Base-by-base conservation (phyloP, 2,329 filamentous ascomycete genomes). In the Stagonosporopsis tanaceti region DNA sequence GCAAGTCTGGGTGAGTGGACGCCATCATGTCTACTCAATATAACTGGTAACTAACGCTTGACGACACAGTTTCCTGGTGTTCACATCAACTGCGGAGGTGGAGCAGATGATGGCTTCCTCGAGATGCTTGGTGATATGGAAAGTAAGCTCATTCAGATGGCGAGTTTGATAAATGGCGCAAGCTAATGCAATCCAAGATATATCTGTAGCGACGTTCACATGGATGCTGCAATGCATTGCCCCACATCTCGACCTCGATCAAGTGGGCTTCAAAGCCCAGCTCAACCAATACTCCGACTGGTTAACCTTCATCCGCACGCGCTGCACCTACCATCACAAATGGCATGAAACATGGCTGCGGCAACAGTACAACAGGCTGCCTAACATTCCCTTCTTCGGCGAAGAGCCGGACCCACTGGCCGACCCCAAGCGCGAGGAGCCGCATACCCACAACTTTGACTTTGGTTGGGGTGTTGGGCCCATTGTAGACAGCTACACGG, bases 201-300 rank as follows among this genome's bases (percentile, higher is more conserved):
- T 82, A 6, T 76, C 80, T 3, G 80, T 81, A 7, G 80, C 84
- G 8, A 77, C 80, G 0, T 72, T 85, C 2, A 81, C 80, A 2
- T 85, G 83, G 83, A 85, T 85, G 83, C 80, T 85, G 20, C 77
- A 81, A 48, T 82, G 83, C 58, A 75, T 84, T 53, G 71, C 77
- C 0, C 77, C 78, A 0, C 76, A 81, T 42, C 71, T 81, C 37
- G 79, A 81, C 50, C 79, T 83, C 53, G 77, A 82, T 57, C 66
- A 72, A 4, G 67, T 74, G 8, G 81, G 78, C 53, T 74, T 82
- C 54, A 60, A 78, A 11, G 67, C 77, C 22, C 74, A 77, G 50
- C 72, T 79, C 54, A 70, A 76, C 1, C 72, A 76, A 30, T 79
- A 78, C 25, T 69, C 77, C 15, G 69, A 72, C 11, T 81, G 70